These are phyloP conservation scores for Stagonosporopsis vannaccii DNA, from an alignment of 2,329 filamentous ascomycete genomes.

Conservation along the genomic window DNA sequence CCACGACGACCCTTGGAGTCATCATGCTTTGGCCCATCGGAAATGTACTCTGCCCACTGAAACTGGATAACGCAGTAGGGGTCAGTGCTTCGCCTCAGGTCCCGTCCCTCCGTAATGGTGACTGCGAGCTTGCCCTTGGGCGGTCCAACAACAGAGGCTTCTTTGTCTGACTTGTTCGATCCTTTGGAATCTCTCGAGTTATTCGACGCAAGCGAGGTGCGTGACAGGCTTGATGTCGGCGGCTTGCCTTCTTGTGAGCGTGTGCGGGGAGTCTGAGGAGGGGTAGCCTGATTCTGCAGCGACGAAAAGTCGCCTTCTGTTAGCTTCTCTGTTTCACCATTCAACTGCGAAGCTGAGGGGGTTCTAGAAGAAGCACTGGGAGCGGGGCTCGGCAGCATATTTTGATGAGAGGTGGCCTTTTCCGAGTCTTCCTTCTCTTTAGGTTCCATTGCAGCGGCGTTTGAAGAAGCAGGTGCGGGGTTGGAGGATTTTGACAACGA, in stretches of 20 bases:
- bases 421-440: conserved; percentile 31
- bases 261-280: conserved; percentile 87
- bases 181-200: conserved; percentile 40
- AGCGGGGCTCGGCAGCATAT: conserved; percentile 61
- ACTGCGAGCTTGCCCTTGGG: conserved; percentile 89
- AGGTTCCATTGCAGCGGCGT: conserved; percentile 20
- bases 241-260: conserved; percentile 70
- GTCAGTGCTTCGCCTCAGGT: conserved; percentile 80
- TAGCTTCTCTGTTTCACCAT: conserved; percentile 82
- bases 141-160: conserved; percentile 69
- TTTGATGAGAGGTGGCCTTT: conserved; percentile 50
- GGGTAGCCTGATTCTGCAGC: conserved; percentile 81
- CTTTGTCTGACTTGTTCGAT: conserved; percentile 40
- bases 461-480: conserved; percentile 42
- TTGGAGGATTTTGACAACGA: conserved; percentile 46
- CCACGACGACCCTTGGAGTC: conserved; percentile 52
- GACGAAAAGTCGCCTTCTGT: conserved; percentile 74
- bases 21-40: conserved; percentile 76
- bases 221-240: conserved; percentile 55
- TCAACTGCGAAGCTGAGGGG: conserved; percentile 65
- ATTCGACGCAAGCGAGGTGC: conserved; percentile 58
- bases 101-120: conserved; percentile 85
- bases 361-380: conserved; percentile 56
- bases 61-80: conserved; percentile 98
- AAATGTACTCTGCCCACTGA: conserved; percentile 95